Conservation (phyloP, 345 rosid genomes). For the Carallia pectinifolia region DNA sequence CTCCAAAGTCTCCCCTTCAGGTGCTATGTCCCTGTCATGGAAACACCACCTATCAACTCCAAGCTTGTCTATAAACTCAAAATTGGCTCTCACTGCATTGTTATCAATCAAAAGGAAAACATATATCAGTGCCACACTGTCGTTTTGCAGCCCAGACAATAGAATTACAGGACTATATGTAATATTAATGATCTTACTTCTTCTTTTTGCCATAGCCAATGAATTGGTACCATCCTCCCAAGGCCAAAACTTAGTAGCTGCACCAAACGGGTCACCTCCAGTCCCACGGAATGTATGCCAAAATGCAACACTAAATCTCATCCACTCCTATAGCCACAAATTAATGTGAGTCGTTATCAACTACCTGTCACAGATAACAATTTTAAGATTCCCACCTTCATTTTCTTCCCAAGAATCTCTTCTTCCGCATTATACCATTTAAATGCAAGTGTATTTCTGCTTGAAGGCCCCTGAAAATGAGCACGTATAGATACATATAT, state of each 20-base stretch:
- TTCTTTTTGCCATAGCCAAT: slow-evolving; percentile 87
- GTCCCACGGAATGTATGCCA: slow-evolving; percentile 98
- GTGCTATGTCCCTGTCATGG: slow-evolving; percentile 96
- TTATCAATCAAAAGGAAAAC: slow-evolving; percentile 1
- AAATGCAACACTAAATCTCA: slow-evolving; percentile 96
- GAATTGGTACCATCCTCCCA: slow-evolving; percentile 99
- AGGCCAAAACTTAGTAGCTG: slow-evolving; percentile 84
- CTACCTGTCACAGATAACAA: neutral
- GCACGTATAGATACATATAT: neutral
- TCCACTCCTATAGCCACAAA: slow-evolving; percentile 63
- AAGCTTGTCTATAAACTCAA: slow-evolving; percentile 86
- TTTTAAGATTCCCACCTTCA: slow-evolving; percentile 60
- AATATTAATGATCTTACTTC: slow-evolving; percentile 58
- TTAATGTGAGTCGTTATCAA: slow-evolving; percentile 13
- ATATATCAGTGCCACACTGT: neutral
- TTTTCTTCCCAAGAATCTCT: slow-evolving; percentile 88
- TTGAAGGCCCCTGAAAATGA: slow-evolving; percentile 62
- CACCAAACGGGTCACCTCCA: slow-evolving; percentile 91
- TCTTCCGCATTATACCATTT: slow-evolving; percentile 94
- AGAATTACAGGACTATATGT: neutral
- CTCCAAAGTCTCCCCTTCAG: slow-evolving; percentile 74
- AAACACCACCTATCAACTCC: slow-evolving; percentile 97
- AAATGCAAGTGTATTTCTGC: slow-evolving; percentile 71
- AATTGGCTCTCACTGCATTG: slow-evolving; percentile 90
- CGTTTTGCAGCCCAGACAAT: neutral